Base-by-base conservation (phyloP, 202 grass and related monocot genomes). In the Carex arenaria region DNA sequence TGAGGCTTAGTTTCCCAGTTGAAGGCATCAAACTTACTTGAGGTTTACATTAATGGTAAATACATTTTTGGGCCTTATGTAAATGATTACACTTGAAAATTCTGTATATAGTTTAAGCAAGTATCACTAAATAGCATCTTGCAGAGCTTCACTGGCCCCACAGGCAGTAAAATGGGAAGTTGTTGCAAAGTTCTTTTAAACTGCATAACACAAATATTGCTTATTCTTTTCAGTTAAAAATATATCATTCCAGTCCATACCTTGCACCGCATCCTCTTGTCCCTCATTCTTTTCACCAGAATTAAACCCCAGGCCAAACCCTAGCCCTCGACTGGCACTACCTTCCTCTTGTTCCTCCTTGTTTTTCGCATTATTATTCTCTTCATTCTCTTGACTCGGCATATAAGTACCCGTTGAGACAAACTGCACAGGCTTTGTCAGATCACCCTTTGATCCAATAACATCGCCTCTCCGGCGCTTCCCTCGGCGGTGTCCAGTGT, bases 391-490 rank as follows among this genome's bases (percentile, higher is more conserved):
- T 51, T 89, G 23, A 60, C 38, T 81, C 10, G 94, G 87, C 89
- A 93, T 92, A 63, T 83, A 88, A 4, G 65, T 85, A 47, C 94
- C 91, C n/a, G 89, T 91, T 67, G 94, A 93, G 43, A 95, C 90
- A 40, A 98, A 95, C 13, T 93, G 89, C 14, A 98, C 91, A 49
- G 91, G 91, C 83, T 88, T 92, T 72, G 86, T 89, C 84, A 98
- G 72, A 23, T 93, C 92, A 2, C 84, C 83, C 86, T 89, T 92
- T 38, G 82, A 65, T n/a, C 63, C 85, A 5, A 91, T 87, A 60
- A 45, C 69, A 64, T 81, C 81, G 5, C 82, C 81, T 14, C 87
- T 82, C 64, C 86, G 86, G 69, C 86, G 87, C 22, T 88, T 85
- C 14, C 86, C 55, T 1, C 90, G 57, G 18, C 88, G 87, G 43